Evolutionary conservation across 805 yeast species (phyloP), one percentile per base, ranked within the genome.

Genomic region (Blastobotrys peoriensis): DNA sequence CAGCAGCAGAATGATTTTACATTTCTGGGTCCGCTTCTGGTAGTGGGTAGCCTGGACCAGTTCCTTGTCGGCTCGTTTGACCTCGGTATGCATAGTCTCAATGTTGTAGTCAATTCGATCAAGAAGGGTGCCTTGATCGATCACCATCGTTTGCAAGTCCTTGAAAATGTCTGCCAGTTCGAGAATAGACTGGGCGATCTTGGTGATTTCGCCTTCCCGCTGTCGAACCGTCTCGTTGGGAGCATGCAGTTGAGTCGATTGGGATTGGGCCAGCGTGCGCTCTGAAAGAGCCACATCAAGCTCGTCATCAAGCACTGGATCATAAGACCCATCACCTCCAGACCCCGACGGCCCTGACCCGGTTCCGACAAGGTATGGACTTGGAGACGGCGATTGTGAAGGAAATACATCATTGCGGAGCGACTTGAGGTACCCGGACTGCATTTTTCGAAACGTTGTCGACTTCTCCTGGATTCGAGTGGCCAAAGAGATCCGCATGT

Each of bases 101-200:
- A 93, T 67, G 60, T 93, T 93, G 62, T 91, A 93, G 64, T 91
- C 98, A 45, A 93, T 91, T 53, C 97, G 70, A 64, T 93, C 98
- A 48, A 93, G 71, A 36, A 93, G 74, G 0, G 96, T 86, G 1
- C 98, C 98, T 65, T 93, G 98, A 58, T 93, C 98, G 45, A 93
- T 83, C 36, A 93, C 86, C 73, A 93, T 71, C 33, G 80, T 78
- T 58, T 94, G 97, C 76, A 93, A 76, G 58, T 93, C 98, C 60
- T 84, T 83, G 69, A 93, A 93, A 37, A 93, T 91, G 1, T 91
- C 86, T 23, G 94, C 84, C 1, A 93, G 86, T 61, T 93, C 99
- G 34, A 91, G 68, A 37, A 93, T 95, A 41, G 97, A 96, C 70
- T 86, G 86, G 3, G 98, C 98, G 43, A 93, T 74, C 53, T 83